Conservation (phyloP, 1,284 basidiomycete species). For the Trichosporon asahii region DNA sequence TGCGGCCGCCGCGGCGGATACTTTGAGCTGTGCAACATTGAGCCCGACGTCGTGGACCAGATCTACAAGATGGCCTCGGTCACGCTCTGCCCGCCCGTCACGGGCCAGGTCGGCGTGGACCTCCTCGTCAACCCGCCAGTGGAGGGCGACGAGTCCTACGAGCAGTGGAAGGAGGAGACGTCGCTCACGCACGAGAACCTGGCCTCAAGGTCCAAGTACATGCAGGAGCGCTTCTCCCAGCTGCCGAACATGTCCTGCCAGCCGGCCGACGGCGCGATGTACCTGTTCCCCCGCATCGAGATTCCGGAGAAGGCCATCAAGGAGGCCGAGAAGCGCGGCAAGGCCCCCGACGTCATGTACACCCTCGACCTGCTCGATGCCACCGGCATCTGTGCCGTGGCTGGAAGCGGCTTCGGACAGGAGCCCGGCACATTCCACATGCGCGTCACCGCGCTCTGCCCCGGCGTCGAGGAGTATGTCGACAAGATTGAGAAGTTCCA, state of each 20-base stretch:
- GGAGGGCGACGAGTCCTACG: constrained; percentile 68
- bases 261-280: constrained; percentile 77
- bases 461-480: constrained; percentile 81
- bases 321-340: constrained; percentile 67
- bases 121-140: constrained; percentile 81
- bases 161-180: constrained; percentile 76
- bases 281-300: constrained; percentile 74
- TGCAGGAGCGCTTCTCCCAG: constrained; percentile 70
- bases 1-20: constrained; percentile 91
- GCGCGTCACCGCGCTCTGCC: constrained; percentile 80
- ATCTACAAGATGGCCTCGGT: constrained; percentile 95
- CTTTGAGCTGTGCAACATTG: constrained; percentile 82
- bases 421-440: constrained; percentile 82
- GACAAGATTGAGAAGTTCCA: constrained; percentile 82
- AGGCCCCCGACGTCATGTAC: constrained; percentile 83
- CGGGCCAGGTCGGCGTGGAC: constrained; percentile 79
- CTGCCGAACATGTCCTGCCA: constrained; percentile 82
- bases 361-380: constrained; percentile 72
- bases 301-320: constrained; percentile 68
- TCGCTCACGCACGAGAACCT: constrained; percentile 71
- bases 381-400: constrained; percentile 89
- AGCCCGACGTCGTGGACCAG: constrained; percentile 69
- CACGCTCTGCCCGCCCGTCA: constrained; percentile 78
- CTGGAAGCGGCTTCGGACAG: constrained; percentile 89
- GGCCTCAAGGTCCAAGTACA: constrained; percentile 64